Evolutionary conservation across 2,329 filamentous ascomycete genomes (phyloP).

Genomic region (Cercospora beticola): DNA sequence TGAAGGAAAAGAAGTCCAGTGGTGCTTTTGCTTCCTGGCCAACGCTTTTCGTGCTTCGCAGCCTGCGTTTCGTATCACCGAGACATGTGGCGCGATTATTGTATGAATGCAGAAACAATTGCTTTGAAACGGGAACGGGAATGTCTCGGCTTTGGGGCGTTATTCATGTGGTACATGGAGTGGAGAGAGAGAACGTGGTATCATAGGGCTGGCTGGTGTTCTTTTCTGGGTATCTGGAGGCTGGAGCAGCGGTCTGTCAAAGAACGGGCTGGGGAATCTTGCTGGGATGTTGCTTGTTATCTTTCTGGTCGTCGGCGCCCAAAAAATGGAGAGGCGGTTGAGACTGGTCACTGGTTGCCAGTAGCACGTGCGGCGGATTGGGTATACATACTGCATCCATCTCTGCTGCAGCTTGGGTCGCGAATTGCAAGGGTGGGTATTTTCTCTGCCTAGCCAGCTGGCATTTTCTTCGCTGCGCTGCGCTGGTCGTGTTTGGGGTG

Average conservation of each 20-base stretch:
- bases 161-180: not conserved
- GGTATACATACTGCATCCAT: not conserved
- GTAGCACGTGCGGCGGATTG: slow-evolving; percentile 2
- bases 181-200: not conserved
- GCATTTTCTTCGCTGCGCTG: not conserved
- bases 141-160: not conserved
- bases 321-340: not conserved
- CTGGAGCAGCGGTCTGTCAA: not conserved
- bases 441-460: not conserved
- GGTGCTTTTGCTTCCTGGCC: not conserved
- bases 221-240: not conserved
- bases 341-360: not conserved
- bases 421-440: not conserved
- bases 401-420: not conserved
- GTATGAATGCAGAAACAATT: not conserved
- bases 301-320: not conserved
- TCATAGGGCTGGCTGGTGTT: not conserved
- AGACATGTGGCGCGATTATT: not conserved
- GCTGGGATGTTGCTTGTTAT: slow-evolving; percentile 1
- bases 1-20: not conserved
- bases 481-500: not conserved
- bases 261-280: not conserved
- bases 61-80: not conserved
- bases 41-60: not conserved
- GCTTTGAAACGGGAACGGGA: not conserved